Conservation (phyloP, 2,329 filamentous ascomycete species). For the Fusarium abutilonis region DNA sequence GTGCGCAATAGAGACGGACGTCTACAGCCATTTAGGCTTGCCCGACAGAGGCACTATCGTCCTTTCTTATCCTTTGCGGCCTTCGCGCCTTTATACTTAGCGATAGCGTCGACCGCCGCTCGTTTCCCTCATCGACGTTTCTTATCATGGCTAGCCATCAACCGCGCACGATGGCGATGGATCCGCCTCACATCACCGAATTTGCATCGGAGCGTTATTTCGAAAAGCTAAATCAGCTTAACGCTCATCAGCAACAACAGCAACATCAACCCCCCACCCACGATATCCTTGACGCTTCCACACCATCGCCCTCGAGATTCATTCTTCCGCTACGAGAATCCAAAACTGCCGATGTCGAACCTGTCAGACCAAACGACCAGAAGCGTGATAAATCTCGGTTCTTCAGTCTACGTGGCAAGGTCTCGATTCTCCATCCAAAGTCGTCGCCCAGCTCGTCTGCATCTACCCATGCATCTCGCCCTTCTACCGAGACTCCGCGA, state of each 20-base stretch:
- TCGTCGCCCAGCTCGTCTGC: slow-evolving; percentile 38
- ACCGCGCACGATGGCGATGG: slow-evolving; percentile 58
- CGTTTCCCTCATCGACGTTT: slow-evolving; percentile 33
- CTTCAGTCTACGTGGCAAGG: slow-evolving; percentile 54
- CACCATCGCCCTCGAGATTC: slow-evolving; percentile 54
- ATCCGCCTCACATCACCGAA: slow-evolving; percentile 71
- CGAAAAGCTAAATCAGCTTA: slow-evolving; percentile 67
- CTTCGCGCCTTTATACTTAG: slow-evolving; percentile 7
- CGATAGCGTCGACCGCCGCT: slow-evolving; percentile 21
- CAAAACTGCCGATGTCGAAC: slow-evolving; percentile 48
- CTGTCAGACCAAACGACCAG: slow-evolving; percentile 46
- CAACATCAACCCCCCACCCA: slow-evolving; percentile 41
- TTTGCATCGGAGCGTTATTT: slow-evolving; percentile 74
- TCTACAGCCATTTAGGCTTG: slow-evolving; percentile 44
- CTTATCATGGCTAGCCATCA: slow-evolving; percentile 49
- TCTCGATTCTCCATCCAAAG: slow-evolving; percentile 51
- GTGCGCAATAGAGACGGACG: slow-evolving; percentile 51
- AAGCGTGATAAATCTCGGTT: slow-evolving; percentile 58
- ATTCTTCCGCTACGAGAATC: slow-evolving; percentile 61
- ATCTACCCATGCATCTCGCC: slow-evolving; percentile 20
- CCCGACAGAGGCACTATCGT: slow-evolving; percentile 40
- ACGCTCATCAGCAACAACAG: slow-evolving; percentile 57
- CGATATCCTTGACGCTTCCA: slow-evolving; percentile 37
- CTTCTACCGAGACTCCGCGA: slow-evolving; percentile 44
- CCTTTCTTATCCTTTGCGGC: slow-evolving; percentile 17